A percentile compares a stretch with the other conserved stretches of the same genome.
phyloP scores from a whole-genome alignment of 805 yeast species.

The Saturnispora zaruensis region DNA sequence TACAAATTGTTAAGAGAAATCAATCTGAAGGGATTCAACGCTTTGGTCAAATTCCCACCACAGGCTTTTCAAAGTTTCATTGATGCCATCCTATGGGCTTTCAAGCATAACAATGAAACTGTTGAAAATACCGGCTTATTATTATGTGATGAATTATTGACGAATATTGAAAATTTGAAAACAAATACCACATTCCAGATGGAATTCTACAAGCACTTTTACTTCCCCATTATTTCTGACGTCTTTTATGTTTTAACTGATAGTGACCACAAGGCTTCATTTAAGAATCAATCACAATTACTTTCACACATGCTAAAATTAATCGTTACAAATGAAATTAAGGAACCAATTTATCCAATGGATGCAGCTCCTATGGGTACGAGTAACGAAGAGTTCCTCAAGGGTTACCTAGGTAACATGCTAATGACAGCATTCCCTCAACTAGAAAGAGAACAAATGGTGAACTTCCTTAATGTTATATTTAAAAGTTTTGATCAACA shows the following conservation, averaged over 20 bases:
- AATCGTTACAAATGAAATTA: constrained; percentile 67
- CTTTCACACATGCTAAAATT: constrained; percentile 76
- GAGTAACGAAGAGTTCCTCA: constrained; percentile 66
- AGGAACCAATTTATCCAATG: constrained; percentile 69
- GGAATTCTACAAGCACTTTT: constrained; percentile 82
- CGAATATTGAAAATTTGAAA: constrained; percentile 74
- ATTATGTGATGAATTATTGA: constrained; percentile 72
- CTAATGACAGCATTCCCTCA: constrained; percentile 88
- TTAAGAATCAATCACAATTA: constrained; percentile 76
- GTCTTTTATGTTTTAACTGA: constrained; percentile 91
- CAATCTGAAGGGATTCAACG: constrained; percentile 75
- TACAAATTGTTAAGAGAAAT: constrained; percentile 84
- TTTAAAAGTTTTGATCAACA: constrained; percentile 66
- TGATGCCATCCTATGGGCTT: constrained; percentile 96
- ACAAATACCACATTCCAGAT: constrained; percentile 54
- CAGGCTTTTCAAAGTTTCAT: constrained; percentile 85
- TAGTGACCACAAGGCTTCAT: constrained; percentile 96
- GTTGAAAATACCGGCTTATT: constrained; percentile 89
- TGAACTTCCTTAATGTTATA: constrained; percentile 72
- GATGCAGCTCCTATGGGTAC: constrained; percentile 83
- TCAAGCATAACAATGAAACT: constrained; percentile 94
- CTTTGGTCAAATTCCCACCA: constrained; percentile 80
- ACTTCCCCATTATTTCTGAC: constrained; percentile 82
- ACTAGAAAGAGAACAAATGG: constrained; percentile 72
- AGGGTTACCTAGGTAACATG: constrained; percentile 74